phyloP scores from a whole-genome alignment of 2,329 filamentous ascomycete species.

The Phoma sp. region DNA sequence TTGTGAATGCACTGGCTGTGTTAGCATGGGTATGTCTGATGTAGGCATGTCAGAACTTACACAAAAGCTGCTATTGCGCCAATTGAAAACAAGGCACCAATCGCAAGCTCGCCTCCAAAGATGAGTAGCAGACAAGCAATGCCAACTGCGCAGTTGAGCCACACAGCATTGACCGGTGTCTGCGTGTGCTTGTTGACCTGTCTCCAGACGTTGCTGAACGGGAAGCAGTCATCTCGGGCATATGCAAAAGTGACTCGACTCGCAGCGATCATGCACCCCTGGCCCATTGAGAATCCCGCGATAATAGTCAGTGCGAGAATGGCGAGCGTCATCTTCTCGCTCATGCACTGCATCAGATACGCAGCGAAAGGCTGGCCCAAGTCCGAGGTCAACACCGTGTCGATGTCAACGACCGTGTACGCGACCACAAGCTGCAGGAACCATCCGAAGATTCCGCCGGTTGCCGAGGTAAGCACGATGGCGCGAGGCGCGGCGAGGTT shows the following conservation, averaged over 20 bases:
- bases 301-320: constrained; percentile 71
- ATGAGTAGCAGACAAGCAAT: constrained; percentile 68
- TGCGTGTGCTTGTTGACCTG: constrained; percentile 65
- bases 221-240: constrained; percentile 74
- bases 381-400: constrained; percentile 63
- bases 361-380: constrained; percentile 74
- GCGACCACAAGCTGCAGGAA: constrained; percentile 76
- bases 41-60: constrained; percentile 26
- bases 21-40: neutral
- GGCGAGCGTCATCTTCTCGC: constrained; percentile 65
- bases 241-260: constrained; percentile 76
- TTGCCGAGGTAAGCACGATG: constrained; percentile 71
- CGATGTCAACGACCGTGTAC: constrained; percentile 72
- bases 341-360: constrained; percentile 70
- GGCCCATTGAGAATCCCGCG: constrained; percentile 74
- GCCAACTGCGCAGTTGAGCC: constrained; percentile 68
- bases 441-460: constrained; percentile 73
- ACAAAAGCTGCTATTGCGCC: constrained; percentile 73
- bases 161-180: constrained; percentile 74
- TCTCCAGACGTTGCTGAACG: constrained; percentile 64
- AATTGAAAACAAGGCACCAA: constrained; percentile 73
- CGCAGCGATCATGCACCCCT: constrained; percentile 73
- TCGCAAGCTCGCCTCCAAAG: constrained; percentile 67
- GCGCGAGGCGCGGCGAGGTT: constrained; percentile 72
- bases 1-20: constrained; percentile 55